Evolutionary conservation across 805 yeast genomes (phyloP).

Genomic region (Komagataella kurtzmanii): DNA sequence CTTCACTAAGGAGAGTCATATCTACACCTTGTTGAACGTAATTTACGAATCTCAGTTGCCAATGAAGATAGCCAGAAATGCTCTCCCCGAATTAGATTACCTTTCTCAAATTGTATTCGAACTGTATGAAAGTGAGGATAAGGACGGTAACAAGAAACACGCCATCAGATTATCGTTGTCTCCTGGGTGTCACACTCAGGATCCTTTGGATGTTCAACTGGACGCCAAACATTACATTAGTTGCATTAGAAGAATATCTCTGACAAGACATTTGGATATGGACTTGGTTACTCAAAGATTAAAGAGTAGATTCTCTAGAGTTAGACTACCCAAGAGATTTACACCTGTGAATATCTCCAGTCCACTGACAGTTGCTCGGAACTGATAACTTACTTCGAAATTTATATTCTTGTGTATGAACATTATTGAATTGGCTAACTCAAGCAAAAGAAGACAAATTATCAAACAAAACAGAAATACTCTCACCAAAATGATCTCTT

Average conservation of each 20-base stretch:
- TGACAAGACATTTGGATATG: constrained; percentile 89
- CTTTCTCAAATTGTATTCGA: constrained; percentile 91
- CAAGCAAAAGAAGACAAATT: constrained; percentile 47
- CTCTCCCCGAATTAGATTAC: constrained; percentile 92
- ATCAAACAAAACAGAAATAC: constrained; percentile 85
- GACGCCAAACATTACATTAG: constrained; percentile 95
- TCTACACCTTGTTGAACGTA: constrained; percentile 83
- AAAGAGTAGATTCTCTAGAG: constrained; percentile 72
- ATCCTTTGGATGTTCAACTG: constrained; percentile 91
- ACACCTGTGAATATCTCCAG: constrained; percentile 82
- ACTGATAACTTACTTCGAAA: neutral
- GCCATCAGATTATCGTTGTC: constrained; percentile 84
- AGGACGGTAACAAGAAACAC: constrained; percentile 63
- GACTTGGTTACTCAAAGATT: constrained; percentile 76
- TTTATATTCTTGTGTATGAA: constrained; percentile 1
- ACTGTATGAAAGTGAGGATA: constrained; percentile 69
- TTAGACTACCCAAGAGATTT: constrained; percentile 79
- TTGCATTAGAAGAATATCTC: constrained; percentile 80
- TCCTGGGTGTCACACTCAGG: constrained; percentile 97
- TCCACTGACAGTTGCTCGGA: constrained; percentile 25
- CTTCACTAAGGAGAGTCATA: constrained; percentile 95
- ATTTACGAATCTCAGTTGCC: constrained; percentile 88
- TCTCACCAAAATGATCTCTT: constrained; percentile 97
- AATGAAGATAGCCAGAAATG: constrained; percentile 90
- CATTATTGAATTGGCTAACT: neutral